Evolutionary conservation across 1,139 yeast species (phyloP), one percentile per base, ranked within the genome.

Genomic region (Yamadazyma spencermartinsiae): DNA sequence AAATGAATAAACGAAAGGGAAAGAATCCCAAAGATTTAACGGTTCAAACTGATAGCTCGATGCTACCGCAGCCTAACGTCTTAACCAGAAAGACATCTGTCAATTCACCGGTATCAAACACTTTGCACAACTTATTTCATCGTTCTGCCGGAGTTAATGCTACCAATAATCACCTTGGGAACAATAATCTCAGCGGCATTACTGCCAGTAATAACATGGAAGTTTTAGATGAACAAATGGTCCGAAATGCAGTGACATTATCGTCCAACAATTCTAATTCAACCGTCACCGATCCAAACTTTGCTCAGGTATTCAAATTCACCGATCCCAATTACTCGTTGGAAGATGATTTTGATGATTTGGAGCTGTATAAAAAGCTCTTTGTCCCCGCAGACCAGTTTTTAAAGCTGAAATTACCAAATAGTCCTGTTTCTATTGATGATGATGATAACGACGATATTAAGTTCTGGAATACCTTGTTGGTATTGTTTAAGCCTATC

Each of bases 231-330:
- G 51, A 45, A 26, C 38, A 37, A 17, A n/a, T 52, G 6, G 42
- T 50, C 13, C 47, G 68, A 41, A 51, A 60, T 1, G 51, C 64
- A 1, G 45, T 69, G n/a, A 53, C 61, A 4, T 52, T 70, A 16
- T 68, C 75, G 0, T 69, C 75, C 2, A 68, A 62, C 42, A 70
- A 62, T 43, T 68, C 74, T 14, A 71, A 70, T 44, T 68, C 74
- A 4, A 51, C 51, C 15, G 58, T 71, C n/a, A 50, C 65, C 0
- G 74, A 71, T 41, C 47, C 58, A 1, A 52, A 50, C 29, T 56
- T 61, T 36, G 76, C 74, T 2, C 51, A 56, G 43, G 46, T 66
- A 4, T 68, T 58, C 49, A 66, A 63, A 36, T 71, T 70, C 45
- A 68, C 76, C 0, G 65, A 68, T 37, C 66, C 73, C 2, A 65